phyloP scores from a whole-genome alignment of 2,329 filamentous ascomycete species.

The Zymoseptoria pseudotritici region DNA sequence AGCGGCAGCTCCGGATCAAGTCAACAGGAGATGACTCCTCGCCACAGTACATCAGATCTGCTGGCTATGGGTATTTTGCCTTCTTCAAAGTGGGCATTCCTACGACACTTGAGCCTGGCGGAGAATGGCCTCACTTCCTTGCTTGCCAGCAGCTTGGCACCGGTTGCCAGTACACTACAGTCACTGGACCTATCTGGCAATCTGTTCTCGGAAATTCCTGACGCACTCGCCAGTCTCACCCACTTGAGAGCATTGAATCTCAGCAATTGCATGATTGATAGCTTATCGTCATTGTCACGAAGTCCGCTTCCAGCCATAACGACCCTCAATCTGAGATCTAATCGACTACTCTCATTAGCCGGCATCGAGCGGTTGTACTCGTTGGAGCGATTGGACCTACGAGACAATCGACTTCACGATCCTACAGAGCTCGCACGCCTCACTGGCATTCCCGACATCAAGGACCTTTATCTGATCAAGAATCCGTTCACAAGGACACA shows the following conservation, averaged over 20 bases:
- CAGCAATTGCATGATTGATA: constrained; percentile 96
- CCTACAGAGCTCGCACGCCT: constrained; percentile 83
- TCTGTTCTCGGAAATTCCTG: constrained; percentile 87
- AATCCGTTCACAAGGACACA: constrained; percentile 90
- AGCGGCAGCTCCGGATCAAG: constrained; percentile 89
- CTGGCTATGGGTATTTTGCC: constrained; percentile 65
- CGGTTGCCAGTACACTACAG: constrained; percentile 78
- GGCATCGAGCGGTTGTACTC: constrained; percentile 85
- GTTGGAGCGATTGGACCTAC: constrained; percentile 79
- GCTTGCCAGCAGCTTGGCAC: constrained; percentile 64
- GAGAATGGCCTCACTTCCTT: constrained; percentile 86
- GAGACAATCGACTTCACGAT: constrained; percentile 86
- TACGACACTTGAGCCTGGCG: constrained; percentile 82
- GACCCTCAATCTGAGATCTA: constrained; percentile 82
- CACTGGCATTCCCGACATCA: constrained; percentile 83
- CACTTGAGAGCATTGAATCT: constrained; percentile 88
- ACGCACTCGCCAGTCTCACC: constrained; percentile 77
- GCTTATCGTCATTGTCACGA: constrained; percentile 75
- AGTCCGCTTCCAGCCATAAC: constrained; percentile 89
- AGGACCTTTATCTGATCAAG: constrained; percentile 84
- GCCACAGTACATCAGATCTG: constrained; percentile 71
- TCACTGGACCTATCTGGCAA: constrained; percentile 91
- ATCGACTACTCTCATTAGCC: constrained; percentile 77
- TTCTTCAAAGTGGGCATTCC: constrained; percentile 85
- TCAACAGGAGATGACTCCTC: constrained; percentile 47